These are phyloP conservation scores for Clavariopsis aquatica DNA, from an alignment of 495 filamentous ascomycete genomes.

Conservation along the genomic window DNA sequence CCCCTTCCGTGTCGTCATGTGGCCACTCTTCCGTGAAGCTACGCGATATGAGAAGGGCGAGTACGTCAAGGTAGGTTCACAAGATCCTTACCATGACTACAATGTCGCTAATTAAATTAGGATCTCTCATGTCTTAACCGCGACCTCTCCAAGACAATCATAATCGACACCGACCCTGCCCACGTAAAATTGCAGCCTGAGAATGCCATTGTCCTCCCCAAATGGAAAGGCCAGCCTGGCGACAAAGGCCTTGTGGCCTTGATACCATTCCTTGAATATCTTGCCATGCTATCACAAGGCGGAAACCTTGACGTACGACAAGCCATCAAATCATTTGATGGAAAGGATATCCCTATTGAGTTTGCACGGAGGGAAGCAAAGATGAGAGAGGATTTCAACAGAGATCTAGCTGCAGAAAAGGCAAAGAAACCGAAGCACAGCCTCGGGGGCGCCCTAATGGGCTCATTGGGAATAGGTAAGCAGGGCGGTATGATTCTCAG, in stretches of 20 bases:
- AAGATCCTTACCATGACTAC: not conserved
- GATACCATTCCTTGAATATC: slow-evolving; percentile 94
- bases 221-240: slow-evolving; percentile 80
- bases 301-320: slow-evolving; percentile 73
- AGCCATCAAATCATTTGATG: slow-evolving; percentile 84
- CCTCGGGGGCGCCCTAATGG: slow-evolving; percentile 64
- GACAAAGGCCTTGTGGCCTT: slow-evolving; percentile 83
- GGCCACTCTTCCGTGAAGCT: slow-evolving; percentile 91
- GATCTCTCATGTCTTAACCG: slow-evolving; percentile 96
- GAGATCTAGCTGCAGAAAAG: slow-evolving; percentile 70
- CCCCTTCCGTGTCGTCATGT: slow-evolving; percentile 94
- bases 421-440: slow-evolving; percentile 59
- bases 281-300: slow-evolving; percentile 76
- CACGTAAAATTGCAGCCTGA: slow-evolving; percentile 86
- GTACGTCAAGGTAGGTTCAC: slow-evolving; percentile 81
- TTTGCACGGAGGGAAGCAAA: slow-evolving; percentile 86
- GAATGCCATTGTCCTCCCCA: slow-evolving; percentile 87
- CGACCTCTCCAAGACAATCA: slow-evolving; percentile 87
- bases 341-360: slow-evolving; percentile 79
- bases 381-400: slow-evolving; percentile 75
- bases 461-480: slow-evolving; percentile 66
- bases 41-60: slow-evolving; percentile 93
- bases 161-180: slow-evolving; percentile 80
- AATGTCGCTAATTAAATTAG: slow-evolving; percentile 48
- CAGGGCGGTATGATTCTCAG: slow-evolving; percentile 55